Base-by-base conservation (phyloP, 106 monocot genomes). In the Dioscorea zingiberensis region DNA sequence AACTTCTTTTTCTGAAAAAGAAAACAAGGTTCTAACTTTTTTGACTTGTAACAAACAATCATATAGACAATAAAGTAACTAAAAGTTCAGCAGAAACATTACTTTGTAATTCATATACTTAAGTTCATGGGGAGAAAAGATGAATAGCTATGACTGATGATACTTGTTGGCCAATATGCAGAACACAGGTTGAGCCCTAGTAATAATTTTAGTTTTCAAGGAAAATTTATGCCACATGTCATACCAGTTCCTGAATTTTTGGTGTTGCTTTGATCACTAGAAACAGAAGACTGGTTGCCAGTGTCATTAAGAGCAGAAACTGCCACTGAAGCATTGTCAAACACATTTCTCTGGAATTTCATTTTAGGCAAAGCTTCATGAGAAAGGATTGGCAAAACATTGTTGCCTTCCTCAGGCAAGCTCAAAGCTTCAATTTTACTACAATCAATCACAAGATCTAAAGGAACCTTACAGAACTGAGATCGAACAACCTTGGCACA, bases 401-500 rank as follows among this genome's bases (percentile, higher is more conserved):
- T 70, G 46, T 22, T 60, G 29, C 72, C 73, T 9, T 60, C 74
- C 22, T 14, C 57, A 27, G 19, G 38, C 6, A 38, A 48, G 44
- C 54, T 74, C 44, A 77, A 16, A 59, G 66, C 77, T 61, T 77
- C 47, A 27, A 74, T 54, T 72, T 61, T 77, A 54, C 54, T 48
- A 64, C 73, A 74, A 53, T 82, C 82, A 61, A 82, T 77, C 27
- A 82, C 69, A 55, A 82, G 76, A 63, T 82, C 77, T 48, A 77
- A 55, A 55, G 82, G 82, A 56, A 82, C 66, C 48, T 66, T 77
- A 62, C 82, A 77, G 54, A 82, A 82, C 69, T 77, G 82, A 2
- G 77, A 69, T 30, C 82, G 77, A 60, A 82, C 77, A 66, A 82
- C 73, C 60, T 77, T 82, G 28, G 82, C 82, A 63, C 77, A 73